Base-by-base conservation (phyloP, 2,329 filamentous ascomycete species). In the Fusarium bactridioides region DNA sequence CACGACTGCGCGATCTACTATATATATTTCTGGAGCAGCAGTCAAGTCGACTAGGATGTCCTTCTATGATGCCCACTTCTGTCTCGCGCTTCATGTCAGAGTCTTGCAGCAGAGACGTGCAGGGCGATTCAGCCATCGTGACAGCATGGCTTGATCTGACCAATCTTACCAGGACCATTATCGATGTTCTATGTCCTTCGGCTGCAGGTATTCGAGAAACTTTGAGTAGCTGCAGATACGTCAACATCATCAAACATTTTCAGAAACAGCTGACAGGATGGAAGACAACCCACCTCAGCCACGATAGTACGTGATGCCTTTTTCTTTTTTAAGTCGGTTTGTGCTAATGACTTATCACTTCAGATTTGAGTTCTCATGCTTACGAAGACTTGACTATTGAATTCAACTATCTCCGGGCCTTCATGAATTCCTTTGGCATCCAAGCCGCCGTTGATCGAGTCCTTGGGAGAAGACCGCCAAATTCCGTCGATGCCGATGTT, bases 391-490 rank as follows among this genome's bases (percentile, higher is more conserved):
- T 59, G 21, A 3, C 4, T 3, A 59, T 89, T 21, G 87, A 89
- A 65, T 89, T 83, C 53, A 80, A 84, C 37, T 83, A 83, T 53
- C 79, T 83, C 4, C 76, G 82, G 7, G 81, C 83, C 21, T 84
- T 83, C 58, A 82, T 82, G 43, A 85, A 85, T 51, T 84, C 82
- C 0, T 82, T 89, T 12, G 86, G 86, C 6, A 86, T 89, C 78
- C 87, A 89, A 76, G 87, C 87, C 5, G 84, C 89, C 6, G 86
- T 48, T 10, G 47, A 67, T 19, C n/a, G n/a, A n/a, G n/a, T n/a
- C n/a, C n/a, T n/a, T n/a, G n/a, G n/a, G n/a, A n/a, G n/a, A n/a
- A n/a, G n/a, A n/a, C n/a, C n/a, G n/a, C n/a, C n/a, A n/a, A n/a
- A n/a, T n/a, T n/a, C 89, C 6, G 86, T 48, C 12, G 47, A 67